Base-by-base conservation (phyloP, 2,329 filamentous ascomycete species). In the Sclerotiophoma versabilis region DNA sequence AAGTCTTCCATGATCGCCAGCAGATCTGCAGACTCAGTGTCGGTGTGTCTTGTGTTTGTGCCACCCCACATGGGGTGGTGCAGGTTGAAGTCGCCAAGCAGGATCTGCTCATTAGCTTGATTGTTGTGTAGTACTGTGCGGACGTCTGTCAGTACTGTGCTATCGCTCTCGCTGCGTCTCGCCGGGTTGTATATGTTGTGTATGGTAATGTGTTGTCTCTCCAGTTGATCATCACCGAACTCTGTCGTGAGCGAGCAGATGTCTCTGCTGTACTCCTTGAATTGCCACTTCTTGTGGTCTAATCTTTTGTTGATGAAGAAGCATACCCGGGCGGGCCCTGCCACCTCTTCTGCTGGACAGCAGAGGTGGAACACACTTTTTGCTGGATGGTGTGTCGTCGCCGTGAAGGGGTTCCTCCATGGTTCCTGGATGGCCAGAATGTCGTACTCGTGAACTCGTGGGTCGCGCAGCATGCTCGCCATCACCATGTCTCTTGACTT, bases 251-350 rank as follows among this genome's bases (percentile, higher is more conserved):
- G 20, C n/a, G 53, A 57, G 37, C 58, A 60, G 14, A 68, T 42
- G 38, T 68, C 60, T 32, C 54, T 45, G 5, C 48, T 62, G 15
- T 53, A 33, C 26, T 62, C 46, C 23, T 57, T 50, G 23, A 64
- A 53, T 33, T 39, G 36, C 62, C 50, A 65, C 20, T 20, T 44
- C 9, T n/a, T 53, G 12, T 58, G 49, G 39, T 63, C 59, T 44
- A 65, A 38, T 23, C 47, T 52, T 42, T 64, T 69, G 32, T 65
- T 68, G 9, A 70, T 49, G 41, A 65, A 69, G 45, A 68, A 64
- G 49, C 58, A 70, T n/a, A 64, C 57, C 47, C 60, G 36, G 9
- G 63, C 47, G 7, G 42, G 50, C 25, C 52, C 55, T 50, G 53
- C 38, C 15, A 49, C 44, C 12, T 38, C 22, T 26, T n/a, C 51